Base-by-base conservation (phyloP, 495 filamentous ascomycete species). In the Rusavskia elegans region DNA sequence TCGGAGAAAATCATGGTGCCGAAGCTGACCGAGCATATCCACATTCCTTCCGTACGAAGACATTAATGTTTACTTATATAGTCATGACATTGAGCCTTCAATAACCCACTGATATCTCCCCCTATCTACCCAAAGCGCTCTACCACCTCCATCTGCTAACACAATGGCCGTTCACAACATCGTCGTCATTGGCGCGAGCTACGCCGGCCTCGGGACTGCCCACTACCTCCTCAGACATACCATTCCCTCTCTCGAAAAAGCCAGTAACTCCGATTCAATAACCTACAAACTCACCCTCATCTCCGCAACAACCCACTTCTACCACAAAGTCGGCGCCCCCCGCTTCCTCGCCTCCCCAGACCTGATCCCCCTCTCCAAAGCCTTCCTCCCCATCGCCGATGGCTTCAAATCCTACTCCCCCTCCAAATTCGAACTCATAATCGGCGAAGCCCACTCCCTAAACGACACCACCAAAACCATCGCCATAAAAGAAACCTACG, bases 261-360 rank as follows among this genome's bases (percentile, higher is more conserved):
- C 59, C 9, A 53, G 57, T 0, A 57, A 57, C 6, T 45, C 42
- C 59, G 14, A 42, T 7, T 11, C 32, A 2, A 66, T 39, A 36
- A 35, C 14, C 14, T 58, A 63, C 57, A 65, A 66, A 37, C 46
- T 75, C 30, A 71, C 61, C 11, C 59, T 75, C 29, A 58, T 75
- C 49, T 50, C 58, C 46, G 68, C 72, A 29, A 73, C 71, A 53
- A 70, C 66, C 41, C 70, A 80, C 54, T 70, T 81, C 56, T 81
- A 66, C 67, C 80, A 71, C 68, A 79, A 77, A 51, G 11, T 78
- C 16, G 77, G 72, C 20, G 63, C 77, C 2, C 70, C 78, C 14
- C 75, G 78, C 32, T 70, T 73, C 59, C 64, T 80, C 46, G 64
- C 76, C 39, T 57, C 52, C 4, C 63, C 63, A 0, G 57, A 59